Conservation (phyloP, 495 filamentous ascomycete genomes). For the Daldinia childiae region DNA sequence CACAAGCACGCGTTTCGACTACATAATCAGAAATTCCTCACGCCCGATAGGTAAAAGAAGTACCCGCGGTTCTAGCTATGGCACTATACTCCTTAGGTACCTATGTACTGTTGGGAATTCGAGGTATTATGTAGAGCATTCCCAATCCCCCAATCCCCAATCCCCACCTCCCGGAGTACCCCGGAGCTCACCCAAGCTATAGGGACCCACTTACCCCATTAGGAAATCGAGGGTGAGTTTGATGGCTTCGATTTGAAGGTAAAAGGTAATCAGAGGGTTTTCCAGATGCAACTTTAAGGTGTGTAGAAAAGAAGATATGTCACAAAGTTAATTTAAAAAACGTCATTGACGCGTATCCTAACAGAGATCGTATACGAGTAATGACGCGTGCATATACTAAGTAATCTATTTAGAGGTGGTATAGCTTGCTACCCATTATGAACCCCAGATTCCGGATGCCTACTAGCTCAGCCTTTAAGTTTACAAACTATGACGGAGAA, state of each 20-base stretch:
- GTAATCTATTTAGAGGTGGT: neutral
- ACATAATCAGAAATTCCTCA: constrained; percentile 4
- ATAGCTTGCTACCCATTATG: neutral
- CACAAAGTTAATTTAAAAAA: neutral
- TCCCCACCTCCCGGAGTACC: constrained; percentile 20
- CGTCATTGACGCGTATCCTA: constrained; percentile 4
- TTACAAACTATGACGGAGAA: neutral
- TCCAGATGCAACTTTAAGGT: constrained; percentile 8
- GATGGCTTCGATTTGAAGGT: neutral
- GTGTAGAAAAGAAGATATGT: constrained; percentile 7
- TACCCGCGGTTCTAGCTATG: constrained; percentile 1
- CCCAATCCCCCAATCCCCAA: neutral
- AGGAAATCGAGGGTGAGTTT: constrained; percentile 15
- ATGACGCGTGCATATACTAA: constrained; percentile 7
- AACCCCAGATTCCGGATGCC: neutral
- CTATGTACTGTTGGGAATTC: neutral
- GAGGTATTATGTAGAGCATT: neutral
- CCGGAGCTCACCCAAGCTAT: constrained; percentile 12
- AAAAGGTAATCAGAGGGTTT: neutral
- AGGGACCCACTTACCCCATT: constrained; percentile 35
- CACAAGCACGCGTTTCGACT: constrained; percentile 19
- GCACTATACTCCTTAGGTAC: no score
- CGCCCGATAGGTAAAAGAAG: constrained; percentile 11
- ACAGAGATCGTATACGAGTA: neutral
- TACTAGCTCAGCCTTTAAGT: neutral